These are phyloP conservation scores for Themeda triandra DNA, from an alignment of 176 grass and related monocot species.

Conservation along the genomic window DNA sequence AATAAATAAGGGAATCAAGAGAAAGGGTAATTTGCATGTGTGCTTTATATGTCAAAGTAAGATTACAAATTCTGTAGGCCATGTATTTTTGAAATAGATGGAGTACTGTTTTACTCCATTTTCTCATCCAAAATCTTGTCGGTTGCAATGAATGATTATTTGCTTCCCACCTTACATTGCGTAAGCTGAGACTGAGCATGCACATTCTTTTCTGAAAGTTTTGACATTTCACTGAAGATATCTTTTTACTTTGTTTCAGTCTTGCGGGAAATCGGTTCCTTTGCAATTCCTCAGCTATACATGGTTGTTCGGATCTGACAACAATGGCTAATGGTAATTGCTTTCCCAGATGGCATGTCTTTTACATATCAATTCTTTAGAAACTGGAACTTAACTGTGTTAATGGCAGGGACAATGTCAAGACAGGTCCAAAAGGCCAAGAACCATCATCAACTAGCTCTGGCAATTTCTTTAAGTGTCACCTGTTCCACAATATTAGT, in stretches of 20 bases:
- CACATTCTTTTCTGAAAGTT: background rate
- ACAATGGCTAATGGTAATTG: slow-evolving; percentile 59
- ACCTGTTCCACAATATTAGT: slow-evolving; percentile 58
- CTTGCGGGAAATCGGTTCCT: slow-evolving; percentile 83
- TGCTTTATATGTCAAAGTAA: background rate
- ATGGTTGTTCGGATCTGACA: slow-evolving; percentile 65
- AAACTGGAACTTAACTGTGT: slow-evolving; percentile 33
- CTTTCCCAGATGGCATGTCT: slow-evolving; percentile 22
- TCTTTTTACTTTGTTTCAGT: slow-evolving; percentile 42
- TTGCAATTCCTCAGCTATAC: slow-evolving; percentile 77
- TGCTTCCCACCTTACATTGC: background rate
- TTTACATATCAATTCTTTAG: background rate
- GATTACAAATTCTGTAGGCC: background rate
- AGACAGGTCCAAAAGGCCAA: slow-evolving; percentile 36
- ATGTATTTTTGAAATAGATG: background rate
- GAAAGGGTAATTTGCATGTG: background rate
- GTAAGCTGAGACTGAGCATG: background rate
- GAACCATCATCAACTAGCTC: slow-evolving; percentile 68
- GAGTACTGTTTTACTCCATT: slow-evolving; percentile 14
- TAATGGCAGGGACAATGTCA: slow-evolving; percentile 51
- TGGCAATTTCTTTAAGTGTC: slow-evolving; percentile 72
- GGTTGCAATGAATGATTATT: slow-evolving; percentile 4
- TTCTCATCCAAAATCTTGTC: background rate
- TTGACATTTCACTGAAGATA: background rate
- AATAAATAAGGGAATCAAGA: background rate